Base-by-base conservation (phyloP, 805 yeast genomes). In the Spathaspora girioi region DNA sequence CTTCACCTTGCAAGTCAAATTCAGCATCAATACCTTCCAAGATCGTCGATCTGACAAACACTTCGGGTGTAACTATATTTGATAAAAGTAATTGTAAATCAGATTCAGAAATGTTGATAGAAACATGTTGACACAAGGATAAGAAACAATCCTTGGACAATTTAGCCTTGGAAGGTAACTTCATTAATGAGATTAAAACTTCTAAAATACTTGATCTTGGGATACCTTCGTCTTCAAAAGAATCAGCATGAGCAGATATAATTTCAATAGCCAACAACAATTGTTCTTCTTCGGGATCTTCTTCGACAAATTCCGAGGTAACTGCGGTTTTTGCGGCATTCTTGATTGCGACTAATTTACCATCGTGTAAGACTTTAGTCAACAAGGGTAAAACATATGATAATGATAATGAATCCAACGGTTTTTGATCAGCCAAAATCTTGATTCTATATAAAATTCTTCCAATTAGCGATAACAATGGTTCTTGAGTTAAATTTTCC, bases 281-380 rank as follows among this genome's bases (percentile, higher is more conserved):
- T 59, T 89, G 93, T 64, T 91, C 97, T 66, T 92, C 97, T 62
- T 87, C 91, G n/a, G 84, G 84, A 58, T 84, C 89, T 64, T 89
- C 96, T 50, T 89, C 93, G 29, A 79, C 79, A 64, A 85, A 87
- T 59, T 89, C 96, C 2, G 84, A 73, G 29, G 83, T 85, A 1
- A 77, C 71, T 5, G 67, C 70, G 47, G 67, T 63, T 60, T 82
- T 84, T 44, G 73, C 75, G 2, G 84, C 73, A 59, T 79, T 81
- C 55, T 73, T 78, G 49, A 80, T 59, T 1, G 87, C 80, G 42
- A 77, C 80, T 1, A 62, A 68, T 51, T 82, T 84, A 53, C 96
- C 94, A 45, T 77, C 79, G 50, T 82, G 82, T 56, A 91, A 70
- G 7, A 89, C 87, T 50, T 79, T 79, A 14, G 82, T 80, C 46